Evolutionary conservation across 2,329 filamentous ascomycete species (phyloP).

Genomic region (Coleophoma eucalyptorum): DNA sequence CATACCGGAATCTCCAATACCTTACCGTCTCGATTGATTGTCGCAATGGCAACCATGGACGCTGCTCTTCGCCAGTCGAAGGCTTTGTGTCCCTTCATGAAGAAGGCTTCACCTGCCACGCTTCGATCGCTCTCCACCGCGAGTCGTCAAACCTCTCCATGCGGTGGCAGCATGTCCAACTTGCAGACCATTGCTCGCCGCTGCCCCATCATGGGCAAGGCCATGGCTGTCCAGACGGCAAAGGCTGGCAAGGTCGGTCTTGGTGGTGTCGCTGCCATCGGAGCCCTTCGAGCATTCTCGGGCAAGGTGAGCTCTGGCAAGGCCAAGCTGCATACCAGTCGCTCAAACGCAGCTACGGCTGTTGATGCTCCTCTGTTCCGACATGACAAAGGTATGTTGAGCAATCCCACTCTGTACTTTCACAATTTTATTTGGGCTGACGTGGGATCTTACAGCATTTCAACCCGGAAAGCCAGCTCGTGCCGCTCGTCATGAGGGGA

Average conservation of each 20-base stretch:
- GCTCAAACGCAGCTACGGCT: slow-evolving; percentile 71
- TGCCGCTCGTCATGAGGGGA: slow-evolving; percentile 35
- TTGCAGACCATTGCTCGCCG: slow-evolving; percentile 90
- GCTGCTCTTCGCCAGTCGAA: slow-evolving; percentile 91
- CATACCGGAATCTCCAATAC: background rate
- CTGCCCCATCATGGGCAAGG: slow-evolving; percentile 99
- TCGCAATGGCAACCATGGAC: slow-evolving; percentile 65
- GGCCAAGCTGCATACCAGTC: slow-evolving; percentile 78
- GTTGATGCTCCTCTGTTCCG: slow-evolving; percentile 55
- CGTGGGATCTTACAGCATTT: background rate
- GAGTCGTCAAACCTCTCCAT: slow-evolving; percentile 58
- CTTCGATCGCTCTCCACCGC: slow-evolving; percentile 82
- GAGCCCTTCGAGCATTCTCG: slow-evolving; percentile 48
- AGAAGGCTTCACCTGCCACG: slow-evolving; percentile 87
- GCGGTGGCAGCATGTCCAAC: slow-evolving; percentile 94
- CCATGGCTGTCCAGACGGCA: slow-evolving; percentile 79
- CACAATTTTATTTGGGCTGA: slow-evolving; percentile 21
- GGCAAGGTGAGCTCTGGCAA: slow-evolving; percentile 51
- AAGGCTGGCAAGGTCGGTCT: slow-evolving; percentile 42
- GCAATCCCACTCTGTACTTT: slow-evolving; percentile 9
- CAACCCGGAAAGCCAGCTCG: slow-evolving; percentile 17
- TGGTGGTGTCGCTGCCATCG: slow-evolving; percentile 37
- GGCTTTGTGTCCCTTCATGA: slow-evolving; percentile 95
- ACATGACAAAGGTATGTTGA: slow-evolving; percentile 46
- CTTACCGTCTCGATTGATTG: background rate